Evolutionary conservation across 2,329 filamentous ascomycete species (phyloP).

Genomic region (Sphaerostilbella broomeana): DNA sequence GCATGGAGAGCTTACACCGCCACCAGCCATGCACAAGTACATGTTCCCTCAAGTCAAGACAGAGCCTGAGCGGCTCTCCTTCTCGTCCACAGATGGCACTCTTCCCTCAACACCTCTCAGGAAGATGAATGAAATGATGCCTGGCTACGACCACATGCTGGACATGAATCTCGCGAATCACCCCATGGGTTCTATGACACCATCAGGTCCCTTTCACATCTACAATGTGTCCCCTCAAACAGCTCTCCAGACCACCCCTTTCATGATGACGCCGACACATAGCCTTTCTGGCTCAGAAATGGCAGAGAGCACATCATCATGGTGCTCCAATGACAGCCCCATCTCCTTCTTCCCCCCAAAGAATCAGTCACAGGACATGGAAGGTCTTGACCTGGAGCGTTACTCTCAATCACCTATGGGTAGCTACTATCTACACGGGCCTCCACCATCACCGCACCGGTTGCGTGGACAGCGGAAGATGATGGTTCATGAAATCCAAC

Average conservation of each 20-base stretch:
- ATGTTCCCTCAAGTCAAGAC: constrained; percentile 30
- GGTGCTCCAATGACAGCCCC: constrained; percentile 36
- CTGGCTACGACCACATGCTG: constrained; percentile 34
- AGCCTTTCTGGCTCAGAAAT: constrained; percentile 35
- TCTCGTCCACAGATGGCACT: constrained; percentile 20
- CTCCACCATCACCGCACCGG: constrained; percentile 26
- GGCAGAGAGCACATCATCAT: constrained; percentile 31
- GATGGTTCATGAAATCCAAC: constrained; percentile 36
- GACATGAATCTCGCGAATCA: constrained; percentile 30
- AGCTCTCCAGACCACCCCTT: constrained; percentile 26
- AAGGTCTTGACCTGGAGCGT: constrained; percentile 30
- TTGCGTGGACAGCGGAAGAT: constrained; percentile 33
- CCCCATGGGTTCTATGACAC: constrained; percentile 32
- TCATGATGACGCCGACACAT: constrained; percentile 36
- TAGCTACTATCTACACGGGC: constrained; percentile 26
- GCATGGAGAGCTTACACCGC: constrained; percentile 30
- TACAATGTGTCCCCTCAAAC: constrained; percentile 30
- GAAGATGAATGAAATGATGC: constrained; percentile 28
- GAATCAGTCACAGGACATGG: constrained; percentile 25
- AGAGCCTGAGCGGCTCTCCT: constrained; percentile 29
- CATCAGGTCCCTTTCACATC: constrained; percentile 30
- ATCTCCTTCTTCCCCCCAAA: constrained; percentile 34
- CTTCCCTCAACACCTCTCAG: constrained; percentile 33
- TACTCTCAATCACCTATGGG: constrained; percentile 30
- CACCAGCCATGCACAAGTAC: constrained; percentile 29